Percentiles rank a stretch among this genome's conserved stretches.
phyloP scores from a whole-genome alignment of 2,329 filamentous ascomycete genomes.

The Fonsecaea monophora region DNA sequence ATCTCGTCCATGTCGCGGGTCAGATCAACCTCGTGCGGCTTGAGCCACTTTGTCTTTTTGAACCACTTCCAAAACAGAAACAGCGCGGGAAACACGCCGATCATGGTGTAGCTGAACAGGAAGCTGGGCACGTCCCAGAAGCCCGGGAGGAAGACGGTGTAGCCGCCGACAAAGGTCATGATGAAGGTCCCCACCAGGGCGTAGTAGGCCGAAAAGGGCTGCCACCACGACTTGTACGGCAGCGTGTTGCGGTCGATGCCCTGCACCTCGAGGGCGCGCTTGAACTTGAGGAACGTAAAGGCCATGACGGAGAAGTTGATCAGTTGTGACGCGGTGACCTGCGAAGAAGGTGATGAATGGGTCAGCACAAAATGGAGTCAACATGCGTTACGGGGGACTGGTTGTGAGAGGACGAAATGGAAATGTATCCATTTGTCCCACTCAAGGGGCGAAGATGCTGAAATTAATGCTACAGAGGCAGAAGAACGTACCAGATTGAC shows the following conservation, averaged over 20 bases:
- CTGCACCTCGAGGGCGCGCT: conserved; percentile 72
- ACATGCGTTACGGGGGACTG: too few relatives aligned
- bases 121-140: conserved; percentile 74
- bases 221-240: conserved; percentile 72
- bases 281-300: conserved; percentile 74
- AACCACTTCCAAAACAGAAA: conserved; percentile 75
- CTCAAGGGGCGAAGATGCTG: background rate
- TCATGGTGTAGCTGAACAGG: conserved; percentile 78
- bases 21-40: conserved; percentile 68
- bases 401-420: too few relatives aligned
- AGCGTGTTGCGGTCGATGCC: conserved; percentile 70
- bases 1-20: conserved; percentile 68
- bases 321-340: conserved; percentile 74
- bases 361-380: too few relatives aligned
- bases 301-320: conserved; percentile 75
- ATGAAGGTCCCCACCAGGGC: conserved; percentile 67
- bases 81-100: conserved; percentile 72
- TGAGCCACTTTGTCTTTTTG: conserved; percentile 66
- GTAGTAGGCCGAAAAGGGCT: conserved; percentile 75
- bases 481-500: conserved; percentile 61
- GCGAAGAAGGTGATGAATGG: background rate
- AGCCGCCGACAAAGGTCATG: conserved; percentile 78
- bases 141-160: conserved; percentile 74
- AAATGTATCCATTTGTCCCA: too few relatives aligned
- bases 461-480: background rate